Evolutionary conservation across 257 asterid genomes (phyloP).

Genomic region (Solanum infundibuliforme): DNA sequence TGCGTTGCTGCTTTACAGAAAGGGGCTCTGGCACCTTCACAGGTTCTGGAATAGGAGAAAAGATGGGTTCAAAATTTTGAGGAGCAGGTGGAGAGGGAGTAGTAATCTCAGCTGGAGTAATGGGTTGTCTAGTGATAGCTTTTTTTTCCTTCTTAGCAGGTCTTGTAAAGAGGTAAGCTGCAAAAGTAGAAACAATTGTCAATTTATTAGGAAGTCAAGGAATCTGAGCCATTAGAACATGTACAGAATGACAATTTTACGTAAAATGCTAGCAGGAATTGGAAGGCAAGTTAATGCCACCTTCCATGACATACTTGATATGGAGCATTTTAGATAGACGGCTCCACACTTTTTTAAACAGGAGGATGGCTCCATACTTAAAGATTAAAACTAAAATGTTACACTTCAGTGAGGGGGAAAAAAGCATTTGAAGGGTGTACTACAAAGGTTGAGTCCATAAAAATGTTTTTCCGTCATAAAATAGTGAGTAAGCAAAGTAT

Average conservation of each 20-base stretch:
- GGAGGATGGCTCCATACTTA: background rate
- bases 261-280: background rate
- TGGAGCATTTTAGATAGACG: background rate
- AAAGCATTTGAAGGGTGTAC: background rate
- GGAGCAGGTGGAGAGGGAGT: conserved; percentile 24
- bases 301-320: background rate
- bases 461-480: background rate
- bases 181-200: conserved; percentile 8
- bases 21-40: conserved; percentile 32
- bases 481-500: background rate
- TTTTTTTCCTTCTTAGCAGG: conserved; percentile 31
- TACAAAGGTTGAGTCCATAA: background rate
- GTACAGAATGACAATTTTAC: background rate
- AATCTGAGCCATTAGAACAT: background rate
- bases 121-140: conserved; percentile 14
- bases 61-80: background rate
- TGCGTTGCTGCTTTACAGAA: conserved; percentile 49
- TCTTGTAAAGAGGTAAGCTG: conserved; percentile 50
- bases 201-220: background rate
- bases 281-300: background rate
- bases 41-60: conserved; percentile 21
- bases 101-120: conserved; percentile 28
- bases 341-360: background rate
- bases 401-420: background rate
- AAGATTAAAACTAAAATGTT: background rate